Evolutionary conservation across 352 stramenopile species (phyloP).

Genomic region (Globisporangium orthogonon): DNA sequence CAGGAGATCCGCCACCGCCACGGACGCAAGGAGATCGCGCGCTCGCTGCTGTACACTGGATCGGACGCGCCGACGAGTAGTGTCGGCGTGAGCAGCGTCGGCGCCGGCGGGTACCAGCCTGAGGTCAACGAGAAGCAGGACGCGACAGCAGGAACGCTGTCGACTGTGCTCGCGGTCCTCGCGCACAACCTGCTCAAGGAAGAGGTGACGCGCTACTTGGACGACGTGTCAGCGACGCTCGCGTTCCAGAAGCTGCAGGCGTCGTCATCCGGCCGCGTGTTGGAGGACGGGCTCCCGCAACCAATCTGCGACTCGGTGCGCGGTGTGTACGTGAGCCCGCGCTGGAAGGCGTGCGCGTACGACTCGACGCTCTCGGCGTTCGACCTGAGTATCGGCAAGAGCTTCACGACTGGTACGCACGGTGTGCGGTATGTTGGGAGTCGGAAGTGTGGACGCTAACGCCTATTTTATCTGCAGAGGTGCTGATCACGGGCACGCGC

Average conservation of each 20-base stretch:
- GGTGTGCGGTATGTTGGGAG: too few species aligned
- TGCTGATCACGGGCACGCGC: constrained; percentile 69
- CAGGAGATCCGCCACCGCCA: constrained; percentile 79
- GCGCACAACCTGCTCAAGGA: constrained; percentile 78
- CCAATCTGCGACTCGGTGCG: constrained; percentile 81
- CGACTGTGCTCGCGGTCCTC: constrained; percentile 57
- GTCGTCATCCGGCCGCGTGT: constrained; percentile 49
- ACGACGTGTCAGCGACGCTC: constrained; percentile 57
- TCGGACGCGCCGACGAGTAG: constrained; percentile 6
- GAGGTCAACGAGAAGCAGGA: constrained; percentile 34
- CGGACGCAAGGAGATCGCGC: constrained; percentile 61
- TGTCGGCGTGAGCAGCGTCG: neutral
- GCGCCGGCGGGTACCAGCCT: constrained; percentile 7
- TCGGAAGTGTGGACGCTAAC: too few species aligned
- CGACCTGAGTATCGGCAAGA: constrained; percentile 80
- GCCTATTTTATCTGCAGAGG: constrained; percentile 27
- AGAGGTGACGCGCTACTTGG: constrained; percentile 63
- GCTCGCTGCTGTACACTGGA: constrained; percentile 47
- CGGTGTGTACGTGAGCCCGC: constrained; percentile 64
- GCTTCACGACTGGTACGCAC: constrained; percentile 56
- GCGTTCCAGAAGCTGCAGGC: constrained; percentile 51
- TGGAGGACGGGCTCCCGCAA: constrained; percentile 73
- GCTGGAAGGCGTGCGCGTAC: constrained; percentile 78
- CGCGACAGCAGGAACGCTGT: constrained; percentile 30
- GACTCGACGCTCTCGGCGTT: constrained; percentile 76